Evolutionary conservation across 2,329 filamentous ascomycete species (phyloP), one percentile per base, ranked within the genome.

Genomic region (Phaeoacremonium minimum): DNA sequence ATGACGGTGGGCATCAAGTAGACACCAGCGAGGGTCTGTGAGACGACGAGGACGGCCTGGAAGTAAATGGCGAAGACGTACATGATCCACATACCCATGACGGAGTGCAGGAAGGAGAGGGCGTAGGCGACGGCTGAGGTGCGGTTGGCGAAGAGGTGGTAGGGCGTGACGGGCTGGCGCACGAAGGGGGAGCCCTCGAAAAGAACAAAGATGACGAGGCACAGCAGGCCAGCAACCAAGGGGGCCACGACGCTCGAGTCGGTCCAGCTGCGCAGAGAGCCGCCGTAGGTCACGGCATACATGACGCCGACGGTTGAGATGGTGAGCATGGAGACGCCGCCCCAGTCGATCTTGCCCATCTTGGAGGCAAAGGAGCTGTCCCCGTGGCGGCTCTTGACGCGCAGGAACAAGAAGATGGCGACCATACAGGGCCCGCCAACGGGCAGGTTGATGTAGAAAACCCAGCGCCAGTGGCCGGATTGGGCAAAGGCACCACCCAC

Each of bases 21-120:
- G 6, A 60, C 50, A 12, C 56, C 60, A 0, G 60, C 47, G 1
- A 51, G 41, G 0, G 43, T 40, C 0, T 66, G 52, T 0, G 51
- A 50, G 4, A 52, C 44, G 2, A 48, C 32, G 3, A 50, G 49
- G 0, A 71, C 61, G 1, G 52, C 57, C 36, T 71, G 65, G 46
- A 71, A 69, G 44, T 67, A 73, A 7, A 71, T 45, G 0, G 67
- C 64, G 2, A 70, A 37, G 43, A 67, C 70, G 49, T 58, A 64
- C 18, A 58, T 43, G 7, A 50, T 39, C 55, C 61, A 65, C 32
- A 55, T 57, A 2, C 53, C 41, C 8, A 65, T 45, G 5, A 66
- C 39, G 4, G 53, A 51, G 28, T 64, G 53, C 3, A 69, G 34
- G 35, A 69, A 64, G 2, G 56, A 61, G 9, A 57, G 41, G 4